phyloP scores from a whole-genome alignment of 2,329 filamentous ascomycete genomes.

The Aspergillus aculeatinus region DNA sequence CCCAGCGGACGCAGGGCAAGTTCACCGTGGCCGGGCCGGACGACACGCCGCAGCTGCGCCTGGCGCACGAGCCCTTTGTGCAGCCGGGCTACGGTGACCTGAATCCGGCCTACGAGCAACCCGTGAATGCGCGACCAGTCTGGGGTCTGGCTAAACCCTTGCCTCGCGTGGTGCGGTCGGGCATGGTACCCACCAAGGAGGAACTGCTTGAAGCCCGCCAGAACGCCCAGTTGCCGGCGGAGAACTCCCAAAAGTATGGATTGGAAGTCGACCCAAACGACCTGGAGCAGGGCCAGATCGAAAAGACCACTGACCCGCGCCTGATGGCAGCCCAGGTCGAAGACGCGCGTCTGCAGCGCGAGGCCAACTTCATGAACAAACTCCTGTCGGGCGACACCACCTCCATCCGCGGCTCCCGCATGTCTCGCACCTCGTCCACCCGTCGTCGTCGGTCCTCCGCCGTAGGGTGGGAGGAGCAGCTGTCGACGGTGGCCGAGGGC shows the following conservation, averaged over 20 bases:
- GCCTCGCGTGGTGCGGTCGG: conserved; percentile 54
- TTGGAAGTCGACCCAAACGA: conserved; percentile 44
- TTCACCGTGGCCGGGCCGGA: conserved; percentile 36
- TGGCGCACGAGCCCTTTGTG: conserved; percentile 48
- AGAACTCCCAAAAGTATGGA: conserved; percentile 34
- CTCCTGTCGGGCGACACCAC: conserved; percentile 29
- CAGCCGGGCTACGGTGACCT: conserved; percentile 55
- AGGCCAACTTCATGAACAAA: conserved; percentile 41
- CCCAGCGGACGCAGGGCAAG: conserved; percentile 29
- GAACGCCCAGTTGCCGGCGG: conserved; percentile 32
- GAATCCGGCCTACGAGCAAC: conserved; percentile 56
- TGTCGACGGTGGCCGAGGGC: conserved; percentile 27
- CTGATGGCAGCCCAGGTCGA: conserved; percentile 48
- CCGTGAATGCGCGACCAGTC: conserved; percentile 50
- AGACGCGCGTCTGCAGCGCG: conserved; percentile 43
- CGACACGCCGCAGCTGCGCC: conserved; percentile 29
- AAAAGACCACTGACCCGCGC: conserved; percentile 36
- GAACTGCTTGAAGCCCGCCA: conserved; percentile 35
- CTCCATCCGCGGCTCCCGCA: conserved; percentile 15
- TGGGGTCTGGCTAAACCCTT: conserved; percentile 56
- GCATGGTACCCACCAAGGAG: conserved; percentile 51
- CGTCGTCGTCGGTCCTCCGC: conserved; percentile 22
- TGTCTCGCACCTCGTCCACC: conserved; percentile 27
- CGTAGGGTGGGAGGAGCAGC: conserved; percentile 19
- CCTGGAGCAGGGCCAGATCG: conserved; percentile 45